These are phyloP conservation scores for Vaucheria bursata DNA, from an alignment of 352 stramenopile species.

Conservation along the genomic window DNA sequence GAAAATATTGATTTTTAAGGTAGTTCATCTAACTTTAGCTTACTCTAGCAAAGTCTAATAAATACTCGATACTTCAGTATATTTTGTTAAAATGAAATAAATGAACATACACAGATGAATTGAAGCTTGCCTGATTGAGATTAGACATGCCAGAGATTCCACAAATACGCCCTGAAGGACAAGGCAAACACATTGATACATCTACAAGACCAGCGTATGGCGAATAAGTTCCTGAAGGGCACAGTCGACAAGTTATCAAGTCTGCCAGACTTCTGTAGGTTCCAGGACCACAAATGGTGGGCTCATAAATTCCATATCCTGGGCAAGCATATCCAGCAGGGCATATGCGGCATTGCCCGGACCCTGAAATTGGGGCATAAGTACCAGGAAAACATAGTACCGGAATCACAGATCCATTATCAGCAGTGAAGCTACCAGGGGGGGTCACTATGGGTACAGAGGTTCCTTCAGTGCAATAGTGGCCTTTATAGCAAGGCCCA, in stretches of 20 bases:
- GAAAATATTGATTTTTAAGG: too few relatives aligned
- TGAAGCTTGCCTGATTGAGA: conserved; percentile 13
- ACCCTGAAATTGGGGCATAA: conserved; percentile 80
- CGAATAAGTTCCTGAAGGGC: conserved; percentile 85
- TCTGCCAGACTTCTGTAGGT: conserved; percentile 87
- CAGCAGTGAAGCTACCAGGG: conserved; percentile 76
- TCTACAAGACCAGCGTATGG: conserved; percentile 77
- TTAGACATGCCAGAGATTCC: conserved; percentile 58
- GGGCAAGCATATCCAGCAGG: conserved; percentile 77
- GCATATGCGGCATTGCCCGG: conserved; percentile 75
- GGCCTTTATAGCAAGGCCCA: conserved; percentile 77
- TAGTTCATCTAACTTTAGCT: too few relatives aligned
- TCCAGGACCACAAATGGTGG: conserved; percentile 79
- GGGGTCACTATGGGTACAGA: conserved; percentile 73
- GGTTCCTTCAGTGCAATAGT: conserved; percentile 86
- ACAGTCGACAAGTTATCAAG: conserved; percentile 83
- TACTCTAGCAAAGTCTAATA: too few relatives aligned
- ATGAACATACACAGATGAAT: too few relatives aligned
- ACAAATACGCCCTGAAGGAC: conserved; percentile 81
- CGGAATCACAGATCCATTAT: conserved; percentile 72
- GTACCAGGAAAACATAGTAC: conserved; percentile 92
- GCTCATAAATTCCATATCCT: conserved; percentile 88
- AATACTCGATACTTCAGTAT: too few relatives aligned
- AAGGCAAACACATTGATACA: conserved; percentile 88
- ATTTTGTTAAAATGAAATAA: too few relatives aligned